Conservation (phyloP, 768 basidiomycete genomes). For the Peribolospora baueri region DNA sequence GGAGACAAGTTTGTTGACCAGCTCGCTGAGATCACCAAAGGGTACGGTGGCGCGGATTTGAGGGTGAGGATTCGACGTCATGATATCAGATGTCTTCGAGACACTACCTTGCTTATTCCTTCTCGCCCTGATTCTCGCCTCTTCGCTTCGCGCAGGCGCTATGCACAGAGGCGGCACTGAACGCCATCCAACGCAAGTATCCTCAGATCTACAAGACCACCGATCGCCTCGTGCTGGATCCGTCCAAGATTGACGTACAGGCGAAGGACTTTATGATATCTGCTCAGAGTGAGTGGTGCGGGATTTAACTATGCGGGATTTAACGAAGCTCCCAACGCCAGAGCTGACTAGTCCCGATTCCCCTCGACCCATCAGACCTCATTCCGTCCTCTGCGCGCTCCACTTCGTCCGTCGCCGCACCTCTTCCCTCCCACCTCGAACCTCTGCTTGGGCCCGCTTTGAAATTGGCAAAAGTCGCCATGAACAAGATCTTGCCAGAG, state of each 20-base stretch:
- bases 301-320: too few species aligned
- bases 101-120: background rate
- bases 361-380: slow-evolving; percentile 32
- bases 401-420: slow-evolving; percentile 56
- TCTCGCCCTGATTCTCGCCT: background rate
- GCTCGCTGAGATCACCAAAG: slow-evolving; percentile 73
- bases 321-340: too few species aligned
- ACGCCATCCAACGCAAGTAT: slow-evolving; percentile 84
- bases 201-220: slow-evolving; percentile 89
- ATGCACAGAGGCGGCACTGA: slow-evolving; percentile 87
- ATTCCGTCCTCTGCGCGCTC: slow-evolving; percentile 88
- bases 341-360: background rate
- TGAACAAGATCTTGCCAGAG: slow-evolving; percentile 52
- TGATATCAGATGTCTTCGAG: background rate
- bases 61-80: slow-evolving; percentile 32
- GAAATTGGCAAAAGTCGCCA: slow-evolving; percentile 42
- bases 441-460: slow-evolving; percentile 48
- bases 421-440: slow-evolving; percentile 58
- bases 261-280: slow-evolving; percentile 93
- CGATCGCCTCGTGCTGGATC: slow-evolving; percentile 59
- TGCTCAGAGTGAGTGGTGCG: slow-evolving; percentile 48
- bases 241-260: slow-evolving; percentile 58
- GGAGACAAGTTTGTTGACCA: slow-evolving; percentile 32
- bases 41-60: slow-evolving; percentile 91
- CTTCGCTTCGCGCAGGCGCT: slow-evolving; percentile 36